phyloP scores from a whole-genome alignment of 352 stramenopile genomes.

The Globisporangium uncinulatum region DNA sequence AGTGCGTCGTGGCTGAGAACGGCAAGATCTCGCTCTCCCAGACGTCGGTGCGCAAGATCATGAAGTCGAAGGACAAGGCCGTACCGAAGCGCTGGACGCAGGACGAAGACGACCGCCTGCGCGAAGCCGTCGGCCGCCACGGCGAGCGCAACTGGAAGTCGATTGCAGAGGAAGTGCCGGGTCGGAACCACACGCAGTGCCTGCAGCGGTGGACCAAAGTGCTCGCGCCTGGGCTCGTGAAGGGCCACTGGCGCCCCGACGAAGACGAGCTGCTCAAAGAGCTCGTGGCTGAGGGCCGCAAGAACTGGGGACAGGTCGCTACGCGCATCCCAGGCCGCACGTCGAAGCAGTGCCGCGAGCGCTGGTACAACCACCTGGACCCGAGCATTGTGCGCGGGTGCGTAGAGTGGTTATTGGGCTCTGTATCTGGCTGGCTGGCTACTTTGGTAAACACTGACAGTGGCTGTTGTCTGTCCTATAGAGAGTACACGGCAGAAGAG shows the following conservation, averaged over 20 bases:
- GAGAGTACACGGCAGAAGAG: slow-evolving; percentile 78
- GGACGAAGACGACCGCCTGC: slow-evolving; percentile 76
- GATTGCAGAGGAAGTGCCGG: slow-evolving; percentile 79
- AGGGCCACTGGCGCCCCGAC: slow-evolving; percentile 93
- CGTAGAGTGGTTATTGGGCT: neutral
- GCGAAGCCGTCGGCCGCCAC: slow-evolving; percentile 66
- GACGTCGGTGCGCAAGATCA: slow-evolving; percentile 53
- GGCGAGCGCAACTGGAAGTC: slow-evolving; percentile 87
- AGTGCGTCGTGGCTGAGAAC: slow-evolving; percentile 30
- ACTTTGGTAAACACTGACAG: neutral
- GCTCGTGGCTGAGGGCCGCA: slow-evolving; percentile 67
- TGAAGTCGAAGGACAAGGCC: slow-evolving; percentile 83
- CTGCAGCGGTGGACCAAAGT: slow-evolving; percentile 91
- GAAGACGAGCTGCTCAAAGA: slow-evolving; percentile 89
- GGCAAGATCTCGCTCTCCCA: slow-evolving; percentile 41
- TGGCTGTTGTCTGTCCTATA: neutral
- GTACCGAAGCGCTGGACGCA: slow-evolving; percentile 75
- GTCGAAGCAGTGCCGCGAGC: slow-evolving; percentile 88
- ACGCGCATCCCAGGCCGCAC: slow-evolving; percentile 77
- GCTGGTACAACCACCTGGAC: slow-evolving; percentile 89
- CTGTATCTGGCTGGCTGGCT: neutral
- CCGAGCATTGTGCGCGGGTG: slow-evolving; percentile 14
- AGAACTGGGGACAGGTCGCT: slow-evolving; percentile 88
- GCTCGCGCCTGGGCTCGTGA: slow-evolving; percentile 92
- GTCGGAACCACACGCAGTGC: slow-evolving; percentile 86